Evolutionary conservation across 768 basidiomycete genomes (phyloP).

Genomic region (Boletellus ananas): DNA sequence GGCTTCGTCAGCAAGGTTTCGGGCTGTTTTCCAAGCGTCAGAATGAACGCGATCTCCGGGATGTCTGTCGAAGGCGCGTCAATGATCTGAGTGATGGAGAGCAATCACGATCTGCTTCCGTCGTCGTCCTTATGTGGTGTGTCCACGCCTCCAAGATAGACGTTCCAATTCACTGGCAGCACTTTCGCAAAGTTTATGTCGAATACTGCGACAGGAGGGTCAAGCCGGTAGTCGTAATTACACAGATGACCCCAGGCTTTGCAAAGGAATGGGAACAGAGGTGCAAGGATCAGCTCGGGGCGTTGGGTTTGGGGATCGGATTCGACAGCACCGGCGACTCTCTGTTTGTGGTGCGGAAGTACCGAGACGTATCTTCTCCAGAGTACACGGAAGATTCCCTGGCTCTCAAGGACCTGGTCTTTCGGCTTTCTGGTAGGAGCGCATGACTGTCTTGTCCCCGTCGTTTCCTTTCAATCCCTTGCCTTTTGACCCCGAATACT

Average conservation of each 20-base stretch:
- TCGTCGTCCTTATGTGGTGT: slow-evolving; percentile 26
- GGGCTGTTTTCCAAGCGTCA: slow-evolving; percentile 13
- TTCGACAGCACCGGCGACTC: not conserved
- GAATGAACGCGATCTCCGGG: slow-evolving; percentile 22
- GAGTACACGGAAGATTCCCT: slow-evolving; percentile 20
- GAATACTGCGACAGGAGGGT: slow-evolving; percentile 24
- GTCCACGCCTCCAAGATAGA: slow-evolving; percentile 29
- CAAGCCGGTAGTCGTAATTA: slow-evolving; percentile 25
- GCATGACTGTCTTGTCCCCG: not conserved
- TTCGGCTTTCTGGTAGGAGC: slow-evolving; percentile 9
- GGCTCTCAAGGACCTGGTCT: slow-evolving; percentile 16
- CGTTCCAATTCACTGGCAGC: slow-evolving; percentile 23
- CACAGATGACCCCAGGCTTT: slow-evolving; percentile 19
- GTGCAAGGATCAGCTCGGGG: slow-evolving; percentile 15
- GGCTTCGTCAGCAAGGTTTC: slow-evolving; percentile 22
- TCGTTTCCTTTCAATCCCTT: not conserved
- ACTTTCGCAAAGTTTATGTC: slow-evolving; percentile 25
- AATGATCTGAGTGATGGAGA: slow-evolving; percentile 8
- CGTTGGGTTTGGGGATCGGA: slow-evolving; percentile 7
- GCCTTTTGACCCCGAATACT: not conserved
- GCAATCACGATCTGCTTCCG: slow-evolving; percentile 1
- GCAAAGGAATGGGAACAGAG: slow-evolving; percentile 16
- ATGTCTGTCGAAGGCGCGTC: slow-evolving; percentile 18
- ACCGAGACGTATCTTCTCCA: slow-evolving; percentile 9
- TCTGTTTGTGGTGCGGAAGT: slow-evolving; percentile 17